Base-by-base conservation (phyloP, 257 asterid genomes). In the Leptodermis oblonga region DNA sequence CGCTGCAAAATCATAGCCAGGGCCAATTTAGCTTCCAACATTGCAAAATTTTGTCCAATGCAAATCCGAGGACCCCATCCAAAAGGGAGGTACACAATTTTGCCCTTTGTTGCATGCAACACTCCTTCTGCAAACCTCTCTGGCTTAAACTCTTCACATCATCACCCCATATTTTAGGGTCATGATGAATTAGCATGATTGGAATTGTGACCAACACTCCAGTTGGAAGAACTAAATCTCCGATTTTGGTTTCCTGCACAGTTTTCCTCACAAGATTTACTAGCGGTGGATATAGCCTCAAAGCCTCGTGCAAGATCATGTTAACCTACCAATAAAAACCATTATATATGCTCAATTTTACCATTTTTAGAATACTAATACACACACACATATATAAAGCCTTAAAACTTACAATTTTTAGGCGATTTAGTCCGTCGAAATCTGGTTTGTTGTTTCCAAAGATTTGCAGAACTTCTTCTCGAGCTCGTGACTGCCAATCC, bases 341-440 rank as follows among this genome's bases (percentile, higher is more conserved):
- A 39, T 39, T 39, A 39, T 39, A 39, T 4, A n/a, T n/a, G n/a
- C n/a, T n/a, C n/a, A n/a, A n/a, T n/a, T n/a, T n/a, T n/a, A n/a
- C n/a, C n/a, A n/a, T n/a, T n/a, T n/a, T n/a, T n/a, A n/a, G n/a
- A n/a, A n/a, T n/a, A n/a, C n/a, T n/a, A n/a, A n/a, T n/a, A n/a
- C n/a, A n/a, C n/a, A n/a, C n/a, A n/a, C n/a, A n/a, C n/a, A n/a
- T n/a, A n/a, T n/a, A n/a, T n/a, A n/a, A n/a, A n/a, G n/a, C n/a
- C 65, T 2, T 5, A 5, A 60, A 15, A 58, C 88, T 82, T 70
- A 86, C 90, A 9, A 65, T 46, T 72, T 82, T 81, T 22, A 84
- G 84, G 73, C 53, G 77, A 73, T 76, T 79, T 18, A 84, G 31
- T 17, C 76, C 80, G n/a, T 86, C 76, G 28, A 54, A 80, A 33